These are phyloP conservation scores for Pythium sukuiense DNA, from an alignment of 352 stramenopile species.

Conservation along the genomic window DNA sequence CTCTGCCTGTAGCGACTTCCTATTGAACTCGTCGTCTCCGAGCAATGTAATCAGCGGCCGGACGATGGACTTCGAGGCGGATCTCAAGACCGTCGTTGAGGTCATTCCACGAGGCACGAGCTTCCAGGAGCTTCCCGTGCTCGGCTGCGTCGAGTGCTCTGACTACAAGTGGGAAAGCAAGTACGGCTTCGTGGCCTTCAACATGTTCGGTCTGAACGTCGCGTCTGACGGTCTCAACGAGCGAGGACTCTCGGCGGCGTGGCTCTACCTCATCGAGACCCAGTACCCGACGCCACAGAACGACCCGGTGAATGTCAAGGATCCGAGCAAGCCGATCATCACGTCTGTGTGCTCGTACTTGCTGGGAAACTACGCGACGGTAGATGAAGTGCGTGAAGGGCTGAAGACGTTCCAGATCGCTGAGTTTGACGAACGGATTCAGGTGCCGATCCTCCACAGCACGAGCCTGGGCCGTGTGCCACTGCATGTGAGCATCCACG, in stretches of 20 bases:
- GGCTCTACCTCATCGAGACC: constrained; percentile 30
- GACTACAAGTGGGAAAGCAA: constrained; percentile 32
- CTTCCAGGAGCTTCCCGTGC: constrained; percentile 29
- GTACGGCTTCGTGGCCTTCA: constrained; percentile 39
- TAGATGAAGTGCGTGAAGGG: constrained; percentile 54
- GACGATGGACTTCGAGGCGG: not conserved
- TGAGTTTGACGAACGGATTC: constrained; percentile 40
- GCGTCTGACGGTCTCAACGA: constrained; percentile 39
- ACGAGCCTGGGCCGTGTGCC: constrained; percentile 34
- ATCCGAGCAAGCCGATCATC: constrained; percentile 43
- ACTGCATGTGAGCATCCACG: constrained; percentile 67
- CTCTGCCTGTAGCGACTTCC: constrained; percentile 1
- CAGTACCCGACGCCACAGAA: constrained; percentile 47
- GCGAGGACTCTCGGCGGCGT: constrained; percentile 32
- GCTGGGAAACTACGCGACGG: constrained; percentile 64
- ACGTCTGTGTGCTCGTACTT: constrained; percentile 71
- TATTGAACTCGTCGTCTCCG: not conserved
- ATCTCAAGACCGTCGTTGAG: constrained; percentile 27
- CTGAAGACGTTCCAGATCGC: constrained; percentile 57
- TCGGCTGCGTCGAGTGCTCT: constrained; percentile 21
- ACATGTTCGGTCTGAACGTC: constrained; percentile 34
- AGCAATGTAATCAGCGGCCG: constrained; percentile 2
- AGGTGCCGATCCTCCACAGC: constrained; percentile 25
- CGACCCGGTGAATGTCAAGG: constrained; percentile 4
- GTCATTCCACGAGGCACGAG: constrained; percentile 30